phyloP scores from a whole-genome alignment of 129 eudicot genomes.

The Daucus carota region DH1_v3.0 NC_030381.2:1097001-1097500 shows the following conservation, averaged over 20 bases:
- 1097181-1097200: conserved; percentile 46
- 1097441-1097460: conserved; percentile 42
- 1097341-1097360: conserved; percentile 50
- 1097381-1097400: conserved; percentile 44
- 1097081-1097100: conserved; percentile 45
- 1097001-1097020: conserved; percentile 70
- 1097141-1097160: conserved; percentile 36
- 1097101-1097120: conserved; percentile 50
- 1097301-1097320: conserved; percentile 52
- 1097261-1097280: conserved; percentile 71
- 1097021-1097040: conserved; percentile 48
- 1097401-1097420: conserved; percentile 44
- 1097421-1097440: conserved; percentile 61
- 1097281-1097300: conserved; percentile 62
- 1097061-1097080: conserved; percentile 57
- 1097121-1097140: conserved; percentile 41
- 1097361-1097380: conserved; percentile 44
- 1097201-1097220: conserved; percentile 56
- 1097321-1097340: conserved; percentile 54
- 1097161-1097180: conserved; percentile 51
- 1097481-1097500: conserved; percentile 55
- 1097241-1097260: conserved; percentile 46
- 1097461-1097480: conserved; percentile 51
- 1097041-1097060: conserved; percentile 81
- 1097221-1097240: conserved; percentile 78